phyloP scores from a whole-genome alignment of 805 yeast species.

The Saccharomycopsis microspora region DNA sequence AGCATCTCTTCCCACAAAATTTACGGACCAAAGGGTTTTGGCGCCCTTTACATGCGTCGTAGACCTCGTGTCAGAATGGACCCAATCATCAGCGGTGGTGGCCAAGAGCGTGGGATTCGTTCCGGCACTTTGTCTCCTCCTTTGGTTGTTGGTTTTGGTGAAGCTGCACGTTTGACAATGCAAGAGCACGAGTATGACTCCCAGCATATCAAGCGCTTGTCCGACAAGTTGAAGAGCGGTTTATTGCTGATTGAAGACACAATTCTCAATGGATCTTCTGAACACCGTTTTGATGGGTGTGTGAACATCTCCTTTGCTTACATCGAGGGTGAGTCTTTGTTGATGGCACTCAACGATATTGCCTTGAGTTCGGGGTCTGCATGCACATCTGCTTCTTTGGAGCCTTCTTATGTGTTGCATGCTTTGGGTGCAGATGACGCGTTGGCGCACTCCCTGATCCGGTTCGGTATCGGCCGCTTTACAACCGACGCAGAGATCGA shows the following conservation, averaged over 20 bases:
- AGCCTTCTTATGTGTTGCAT: slow-evolving; percentile 92
- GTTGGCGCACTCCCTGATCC: slow-evolving; percentile 93
- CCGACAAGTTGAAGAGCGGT: slow-evolving; percentile 62
- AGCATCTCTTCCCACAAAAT: slow-evolving; percentile 93
- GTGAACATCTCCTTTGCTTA: slow-evolving; percentile 95
- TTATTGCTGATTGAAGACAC: slow-evolving; percentile 80
- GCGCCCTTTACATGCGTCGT: slow-evolving; percentile 91
- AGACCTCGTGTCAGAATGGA: slow-evolving; percentile 97
- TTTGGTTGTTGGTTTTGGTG: slow-evolving; percentile 90
- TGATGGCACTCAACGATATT: slow-evolving; percentile 96
- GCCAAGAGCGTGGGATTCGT: slow-evolving; percentile 96
- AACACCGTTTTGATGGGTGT: slow-evolving; percentile 79
- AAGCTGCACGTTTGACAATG: slow-evolving; percentile 80
- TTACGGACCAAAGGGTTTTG: slow-evolving; percentile 97
- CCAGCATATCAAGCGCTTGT: slow-evolving; percentile 56
- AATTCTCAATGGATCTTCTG: slow-evolving; percentile 74
- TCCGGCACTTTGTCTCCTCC: slow-evolving; percentile 98
- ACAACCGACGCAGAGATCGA: slow-evolving; percentile 95
- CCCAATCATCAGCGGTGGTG: slow-evolving; percentile 94
- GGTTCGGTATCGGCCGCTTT: slow-evolving; percentile 95
- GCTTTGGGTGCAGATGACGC: slow-evolving; percentile 98
- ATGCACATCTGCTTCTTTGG: slow-evolving; percentile 96
- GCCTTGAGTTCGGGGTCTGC: slow-evolving; percentile 97
- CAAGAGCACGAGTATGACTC: slow-evolving; percentile 67
- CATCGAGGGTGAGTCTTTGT: slow-evolving; percentile 92